Evolutionary conservation across 2,329 filamentous ascomycete genomes (phyloP).

Genomic region (Dactylellina drechsleri): DNA sequence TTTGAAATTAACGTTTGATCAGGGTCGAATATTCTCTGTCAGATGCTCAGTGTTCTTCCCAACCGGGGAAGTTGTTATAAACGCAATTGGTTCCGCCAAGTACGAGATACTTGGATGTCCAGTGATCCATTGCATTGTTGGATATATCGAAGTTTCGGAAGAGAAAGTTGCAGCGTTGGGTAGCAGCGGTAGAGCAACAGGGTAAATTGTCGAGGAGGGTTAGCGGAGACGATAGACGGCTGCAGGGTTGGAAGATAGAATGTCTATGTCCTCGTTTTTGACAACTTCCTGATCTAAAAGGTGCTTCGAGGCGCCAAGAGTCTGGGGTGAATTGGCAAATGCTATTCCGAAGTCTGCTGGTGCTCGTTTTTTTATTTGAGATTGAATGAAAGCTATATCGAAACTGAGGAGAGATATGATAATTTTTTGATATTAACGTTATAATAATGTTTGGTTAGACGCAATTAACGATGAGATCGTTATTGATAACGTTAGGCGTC

Average conservation of each 20-base stretch:
- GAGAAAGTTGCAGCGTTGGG: conserved; percentile 18
- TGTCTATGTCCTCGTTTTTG: conserved; percentile 25
- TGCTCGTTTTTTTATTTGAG: conserved; percentile 22
- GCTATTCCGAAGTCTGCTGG: not conserved
- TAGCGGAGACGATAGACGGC: conserved; percentile 40
- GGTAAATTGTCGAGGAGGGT: conserved; percentile 23
- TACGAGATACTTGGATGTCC: not conserved
- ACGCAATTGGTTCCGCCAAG: conserved; percentile 21
- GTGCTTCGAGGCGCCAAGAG: conserved; percentile 46
- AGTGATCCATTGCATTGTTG: not conserved
- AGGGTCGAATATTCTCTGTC: conserved; percentile 10
- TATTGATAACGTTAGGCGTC: not conserved
- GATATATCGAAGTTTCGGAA: conserved; percentile 8
- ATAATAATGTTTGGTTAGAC: no score
- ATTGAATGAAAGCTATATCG: conserved; percentile 21
- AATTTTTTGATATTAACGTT: conserved; percentile 22
- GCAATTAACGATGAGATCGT: no score
- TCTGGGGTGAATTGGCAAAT: conserved; percentile 28
- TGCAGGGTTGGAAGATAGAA: conserved; percentile 46
- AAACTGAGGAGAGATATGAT: conserved; percentile 12
- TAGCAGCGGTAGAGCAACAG: conserved; percentile 13
- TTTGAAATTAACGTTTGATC: conserved; percentile 33
- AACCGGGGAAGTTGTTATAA: conserved; percentile 15
- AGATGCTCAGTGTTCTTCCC: conserved; percentile 35
- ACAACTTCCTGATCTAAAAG: conserved; percentile 53